Percentiles rank a stretch among this genome's conserved stretches.
Conservation (phyloP, 306 rosid genomes). For the Dryas alaskensis region DNA sequence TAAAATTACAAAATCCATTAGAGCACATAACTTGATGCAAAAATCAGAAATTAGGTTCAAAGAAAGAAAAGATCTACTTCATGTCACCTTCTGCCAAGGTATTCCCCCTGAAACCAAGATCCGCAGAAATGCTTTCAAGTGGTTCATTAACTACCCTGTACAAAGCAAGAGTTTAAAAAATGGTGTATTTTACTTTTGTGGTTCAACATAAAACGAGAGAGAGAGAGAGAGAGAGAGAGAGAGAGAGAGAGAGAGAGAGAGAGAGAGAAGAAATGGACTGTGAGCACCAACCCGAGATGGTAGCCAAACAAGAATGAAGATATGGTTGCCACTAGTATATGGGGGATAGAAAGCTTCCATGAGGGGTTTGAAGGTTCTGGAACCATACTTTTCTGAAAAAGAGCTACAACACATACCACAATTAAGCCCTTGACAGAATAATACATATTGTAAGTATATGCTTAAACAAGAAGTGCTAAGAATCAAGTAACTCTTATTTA, state of each 20-base stretch:
- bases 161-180: constrained; percentile 27
- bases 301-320: constrained; percentile 87
- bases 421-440: constrained; percentile 24
- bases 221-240: background rate
- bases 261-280: constrained; percentile 3
- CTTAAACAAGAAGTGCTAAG: background rate
- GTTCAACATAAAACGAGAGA: background rate
- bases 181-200: background rate
- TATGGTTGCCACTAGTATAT: constrained; percentile 73
- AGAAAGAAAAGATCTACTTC: constrained; percentile 4
- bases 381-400: constrained; percentile 40
- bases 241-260: constrained; percentile 5
- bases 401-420: constrained; percentile 45
- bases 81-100: constrained; percentile 86
- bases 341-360: constrained; percentile 86
- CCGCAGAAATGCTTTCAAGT: constrained; percentile 81
- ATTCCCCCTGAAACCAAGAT: constrained; percentile 92
- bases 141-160: constrained; percentile 96
- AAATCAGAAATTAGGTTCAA: constrained; percentile 18
- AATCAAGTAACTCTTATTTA: background rate
- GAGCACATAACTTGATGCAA: constrained; percentile 19
- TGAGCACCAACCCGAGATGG: constrained; percentile 73
- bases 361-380: constrained; percentile 66
- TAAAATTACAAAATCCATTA: constrained; percentile 16
- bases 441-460: background rate